phyloP scores from a whole-genome alignment of 495 filamentous ascomycete genomes.

The Xylaria sp. region DNA sequence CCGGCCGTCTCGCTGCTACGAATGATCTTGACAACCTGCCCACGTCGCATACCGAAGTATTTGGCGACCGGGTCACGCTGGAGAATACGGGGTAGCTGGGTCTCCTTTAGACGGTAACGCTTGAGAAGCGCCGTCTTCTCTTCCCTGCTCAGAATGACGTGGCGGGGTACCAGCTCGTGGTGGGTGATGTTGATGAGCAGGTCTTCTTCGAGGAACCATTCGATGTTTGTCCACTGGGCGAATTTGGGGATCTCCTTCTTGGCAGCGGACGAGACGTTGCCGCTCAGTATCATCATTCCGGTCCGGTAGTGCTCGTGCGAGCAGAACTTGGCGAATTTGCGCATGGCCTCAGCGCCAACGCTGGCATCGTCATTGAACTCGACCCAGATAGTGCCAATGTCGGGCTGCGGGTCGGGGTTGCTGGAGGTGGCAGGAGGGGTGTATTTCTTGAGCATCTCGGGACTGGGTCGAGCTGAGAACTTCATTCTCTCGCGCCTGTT shows the following conservation, averaged over 20 bases:
- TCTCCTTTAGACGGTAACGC: constrained; percentile 95
- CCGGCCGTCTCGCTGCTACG: constrained; percentile 80
- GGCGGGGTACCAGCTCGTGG: constrained; percentile 95
- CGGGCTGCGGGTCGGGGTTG: constrained; percentile 69
- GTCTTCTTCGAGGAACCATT: constrained; percentile 95
- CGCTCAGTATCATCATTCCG: constrained; percentile 85
- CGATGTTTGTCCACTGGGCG: constrained; percentile 75
- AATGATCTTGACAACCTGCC: constrained; percentile 99
- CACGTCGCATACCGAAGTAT: constrained; percentile 88
- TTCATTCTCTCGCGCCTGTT: constrained; percentile 80
- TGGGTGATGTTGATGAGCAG: constrained; percentile 97
- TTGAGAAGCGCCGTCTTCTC: constrained; percentile 85
- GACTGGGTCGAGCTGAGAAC: constrained; percentile 83
- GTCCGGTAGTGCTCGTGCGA: constrained; percentile 78
- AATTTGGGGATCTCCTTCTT: constrained; percentile 79
- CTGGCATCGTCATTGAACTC: constrained; percentile 78
- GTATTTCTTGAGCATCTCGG: constrained; percentile 84
- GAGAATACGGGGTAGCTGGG: constrained; percentile 91
- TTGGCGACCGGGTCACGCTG: constrained; percentile 88
- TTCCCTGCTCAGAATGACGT: constrained; percentile 85
- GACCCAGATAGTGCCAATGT: constrained; percentile 89
- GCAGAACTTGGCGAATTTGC: constrained; percentile 83
- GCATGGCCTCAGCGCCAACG: constrained; percentile 91
- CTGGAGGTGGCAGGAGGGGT: constrained; percentile 66
- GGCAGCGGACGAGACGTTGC: constrained; percentile 81